Evolutionary conservation across 139 green algal genomes (phyloP), one percentile per base, ranked within the genome.

Genomic region (Chlorella ohadii): DNA sequence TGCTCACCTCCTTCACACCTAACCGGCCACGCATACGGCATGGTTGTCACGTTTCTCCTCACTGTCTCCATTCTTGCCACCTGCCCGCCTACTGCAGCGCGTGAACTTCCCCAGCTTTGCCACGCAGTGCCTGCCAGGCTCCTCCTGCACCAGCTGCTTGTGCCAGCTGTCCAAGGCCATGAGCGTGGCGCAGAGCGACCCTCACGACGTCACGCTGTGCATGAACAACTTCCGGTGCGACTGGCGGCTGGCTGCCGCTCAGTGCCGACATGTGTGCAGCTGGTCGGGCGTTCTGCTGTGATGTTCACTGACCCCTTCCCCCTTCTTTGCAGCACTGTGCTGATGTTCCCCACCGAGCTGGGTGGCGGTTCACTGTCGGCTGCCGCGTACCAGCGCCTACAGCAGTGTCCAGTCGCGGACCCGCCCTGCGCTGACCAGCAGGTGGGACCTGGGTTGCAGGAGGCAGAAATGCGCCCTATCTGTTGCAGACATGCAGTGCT

Each of bases 141-240:
- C 25, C 25, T 75, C 68, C 4, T 78, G 71, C 41, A 78, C 41
- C 41, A 28, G 41, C 41, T 78, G 71, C 71, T 39, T 78, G 71
- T 78, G 41, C 27, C 41, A 38, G 28, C 71, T 59, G 11, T 41
- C 41, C 28, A 61, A 63, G 27, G 71, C 71, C 15, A 78, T 78
- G 41, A 9, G 7, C 11, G 38, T 75, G 15, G 39, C 68, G 11
- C 51, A 75, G 68, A 34, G 36, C 25, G 68, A 75, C 38, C 68
- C 68, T 0, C 3, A 28, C 28, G 41, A 78, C 41, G 27, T 63
- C 1, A 22, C 41, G 16, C 44, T 61, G 12, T 78, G 71, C 71
- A 61, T 78, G 27, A 59, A 78, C 1, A 78, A 78, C 41, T 78
- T 75, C 38, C n/a, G 68, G 68, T 75, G 68, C 15, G 66, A 13